These are phyloP conservation scores for Aspergillus tamarii DNA, from an alignment of 2,329 filamentous ascomycete genomes.

Conservation along the genomic window DNA sequence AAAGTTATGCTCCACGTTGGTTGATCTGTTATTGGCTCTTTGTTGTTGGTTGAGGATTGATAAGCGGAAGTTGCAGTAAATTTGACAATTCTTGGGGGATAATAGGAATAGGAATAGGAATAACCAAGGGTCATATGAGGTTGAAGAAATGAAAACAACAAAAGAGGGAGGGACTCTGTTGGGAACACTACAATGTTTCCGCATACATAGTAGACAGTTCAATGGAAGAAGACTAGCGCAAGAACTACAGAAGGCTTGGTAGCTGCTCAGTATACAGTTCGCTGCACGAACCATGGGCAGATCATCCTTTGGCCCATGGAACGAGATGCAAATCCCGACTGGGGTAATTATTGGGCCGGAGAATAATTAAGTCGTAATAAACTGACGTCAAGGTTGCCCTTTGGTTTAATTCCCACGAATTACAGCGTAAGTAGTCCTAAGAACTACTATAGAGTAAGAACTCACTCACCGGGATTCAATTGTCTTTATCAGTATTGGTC, in stretches of 20 bases:
- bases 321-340: conserved; percentile 1
- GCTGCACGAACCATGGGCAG: conserved; percentile 12
- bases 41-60: not conserved
- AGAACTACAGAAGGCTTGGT: not conserved
- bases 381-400: not conserved
- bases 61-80: not conserved
- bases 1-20: conserved; percentile 22
- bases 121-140: not conserved
- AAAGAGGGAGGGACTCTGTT: not conserved
- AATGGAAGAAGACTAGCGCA: not conserved
- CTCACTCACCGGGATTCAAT: too few species aligned
- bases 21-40: not conserved
- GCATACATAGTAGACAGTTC: not conserved
- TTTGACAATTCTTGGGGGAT: not conserved
- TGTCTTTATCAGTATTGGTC: not conserved
- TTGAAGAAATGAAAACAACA: not conserved
- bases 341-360: conserved; percentile 4
- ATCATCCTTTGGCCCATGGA: conserved; percentile 1
- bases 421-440: too few species aligned
- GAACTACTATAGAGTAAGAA: too few species aligned
- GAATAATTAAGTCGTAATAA: conserved; percentile 3
- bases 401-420: not conserved
- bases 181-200: not conserved
- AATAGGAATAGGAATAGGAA: not conserved
- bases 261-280: not conserved